phyloP scores from a whole-genome alignment of 1,139 yeast species.

The Hansenula lynferdii region DNA sequence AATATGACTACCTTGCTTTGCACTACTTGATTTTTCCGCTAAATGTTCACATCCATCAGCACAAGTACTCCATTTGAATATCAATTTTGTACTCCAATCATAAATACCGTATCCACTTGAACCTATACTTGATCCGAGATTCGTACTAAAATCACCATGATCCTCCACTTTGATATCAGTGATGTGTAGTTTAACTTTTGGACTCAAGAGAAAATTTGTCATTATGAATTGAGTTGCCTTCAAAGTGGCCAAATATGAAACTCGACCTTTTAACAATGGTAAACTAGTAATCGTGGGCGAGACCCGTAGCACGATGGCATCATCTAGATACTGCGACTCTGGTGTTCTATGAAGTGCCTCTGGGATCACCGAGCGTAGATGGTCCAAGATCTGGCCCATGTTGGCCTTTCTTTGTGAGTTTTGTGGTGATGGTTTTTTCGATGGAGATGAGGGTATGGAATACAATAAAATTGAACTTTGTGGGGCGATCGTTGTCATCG shows the following conservation, averaged over 20 bases:
- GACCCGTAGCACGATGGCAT: conserved; percentile 51
- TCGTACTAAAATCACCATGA: conserved; percentile 8
- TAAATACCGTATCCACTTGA: conserved; percentile 21
- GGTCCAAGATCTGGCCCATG: conserved; percentile 53
- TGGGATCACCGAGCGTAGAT: conserved; percentile 52
- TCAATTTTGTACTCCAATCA: conserved; percentile 44
- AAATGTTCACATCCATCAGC: conserved; percentile 15
- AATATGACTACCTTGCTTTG: conserved; percentile 1
- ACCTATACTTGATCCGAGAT: neutral
- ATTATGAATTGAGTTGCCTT: conserved; percentile 49
- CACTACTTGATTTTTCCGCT: neutral
- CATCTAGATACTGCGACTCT: conserved; percentile 37
- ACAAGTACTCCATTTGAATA: conserved; percentile 63
- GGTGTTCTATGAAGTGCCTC: conserved; percentile 49
- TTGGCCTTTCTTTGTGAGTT: conserved; percentile 42
- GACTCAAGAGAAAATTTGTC: conserved; percentile 49
- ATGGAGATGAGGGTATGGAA: neutral
- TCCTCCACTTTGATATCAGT: conserved; percentile 32
- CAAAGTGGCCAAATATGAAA: conserved; percentile 46
- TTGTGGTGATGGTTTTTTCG: conserved; percentile 1
- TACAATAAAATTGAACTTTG: neutral
- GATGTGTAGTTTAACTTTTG: conserved; percentile 42
- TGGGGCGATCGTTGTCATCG: neutral
- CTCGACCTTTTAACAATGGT: conserved; percentile 58
- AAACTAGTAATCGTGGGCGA: conserved; percentile 60